Conservation (phyloP, 192 early-diverging fungal species). For the Backusella luteola region DNA sequence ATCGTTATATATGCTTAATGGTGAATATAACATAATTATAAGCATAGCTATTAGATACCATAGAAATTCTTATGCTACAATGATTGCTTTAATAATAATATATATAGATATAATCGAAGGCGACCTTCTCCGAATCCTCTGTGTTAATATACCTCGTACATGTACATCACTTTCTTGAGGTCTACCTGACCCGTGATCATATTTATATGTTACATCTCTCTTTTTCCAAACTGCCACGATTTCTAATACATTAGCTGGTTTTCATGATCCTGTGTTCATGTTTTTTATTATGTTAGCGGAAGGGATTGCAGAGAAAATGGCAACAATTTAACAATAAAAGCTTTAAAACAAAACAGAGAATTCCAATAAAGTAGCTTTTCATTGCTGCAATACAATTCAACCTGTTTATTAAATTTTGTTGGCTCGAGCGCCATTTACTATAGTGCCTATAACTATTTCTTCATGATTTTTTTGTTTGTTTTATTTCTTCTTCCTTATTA, state of each 20-base stretch:
- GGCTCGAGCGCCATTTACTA: background rate
- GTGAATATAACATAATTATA: no score
- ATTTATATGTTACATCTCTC: background rate
- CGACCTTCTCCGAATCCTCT: background rate
- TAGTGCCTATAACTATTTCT: background rate
- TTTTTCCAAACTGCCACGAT: conserved; percentile 2
- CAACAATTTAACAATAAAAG: background rate
- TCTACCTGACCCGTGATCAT: background rate
- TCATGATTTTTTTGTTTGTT: background rate
- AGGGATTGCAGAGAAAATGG: background rate
- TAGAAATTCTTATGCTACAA: background rate
- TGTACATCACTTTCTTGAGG: conserved; percentile 5
- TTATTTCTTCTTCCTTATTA: conserved; percentile 3
- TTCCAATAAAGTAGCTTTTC: background rate
- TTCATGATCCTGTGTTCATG: conserved; percentile 4
- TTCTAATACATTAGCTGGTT: background rate
- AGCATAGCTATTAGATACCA: background rate
- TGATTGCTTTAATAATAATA: background rate
- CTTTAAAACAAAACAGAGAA: background rate
- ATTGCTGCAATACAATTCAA: background rate
- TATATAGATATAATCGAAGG: background rate
- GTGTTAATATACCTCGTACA: conserved; percentile 1
- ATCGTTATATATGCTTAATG: background rate
- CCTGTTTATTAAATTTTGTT: conserved; percentile 2
- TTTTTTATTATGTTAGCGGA: background rate